Conservation (phyloP, 2,329 filamentous ascomycete species). For the Aurifilum marmelostoma region DNA sequence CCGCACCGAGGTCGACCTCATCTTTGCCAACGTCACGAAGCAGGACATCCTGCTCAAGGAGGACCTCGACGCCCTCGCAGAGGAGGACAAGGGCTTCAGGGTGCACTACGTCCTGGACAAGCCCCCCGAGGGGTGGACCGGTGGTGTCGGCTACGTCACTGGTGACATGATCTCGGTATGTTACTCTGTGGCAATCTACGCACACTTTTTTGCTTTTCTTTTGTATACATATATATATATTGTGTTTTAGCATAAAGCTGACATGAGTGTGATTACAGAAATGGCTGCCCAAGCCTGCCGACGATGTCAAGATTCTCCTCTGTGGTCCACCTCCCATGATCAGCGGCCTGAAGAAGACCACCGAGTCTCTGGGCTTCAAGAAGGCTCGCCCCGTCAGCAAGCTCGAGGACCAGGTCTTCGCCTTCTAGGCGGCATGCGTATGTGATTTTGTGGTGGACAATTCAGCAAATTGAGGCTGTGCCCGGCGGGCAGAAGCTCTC, state of each 20-base stretch:
- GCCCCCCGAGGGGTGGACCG: constrained; percentile 87
- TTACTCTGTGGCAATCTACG: not conserved
- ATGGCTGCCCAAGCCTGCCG: constrained; percentile 78
- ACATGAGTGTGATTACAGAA: constrained; percentile 52
- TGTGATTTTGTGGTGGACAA: not conserved
- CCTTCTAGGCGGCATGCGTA: constrained; percentile 67
- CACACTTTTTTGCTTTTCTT: not conserved
- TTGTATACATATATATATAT: no score
- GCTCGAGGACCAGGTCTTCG: constrained; percentile 96
- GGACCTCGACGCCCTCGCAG: constrained; percentile 79
- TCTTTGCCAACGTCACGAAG: constrained; percentile 94
- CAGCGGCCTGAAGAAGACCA: constrained; percentile 93
- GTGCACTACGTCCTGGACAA: constrained; percentile 97
- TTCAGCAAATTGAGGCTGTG: not conserved
- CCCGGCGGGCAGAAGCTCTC: not conserved
- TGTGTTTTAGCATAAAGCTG: not conserved
- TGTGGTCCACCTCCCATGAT: constrained; percentile 98
- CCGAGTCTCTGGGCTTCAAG: constrained; percentile 84
- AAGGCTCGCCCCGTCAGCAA: constrained; percentile 97
- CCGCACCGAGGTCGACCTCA: constrained; percentile 86
- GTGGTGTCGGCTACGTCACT: constrained; percentile 93
- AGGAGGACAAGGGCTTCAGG: constrained; percentile 78
- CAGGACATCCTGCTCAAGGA: constrained; percentile 94
- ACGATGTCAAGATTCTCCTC: constrained; percentile 89
- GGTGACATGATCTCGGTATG: constrained; percentile 84